phyloP scores from a whole-genome alignment of 2,329 filamentous ascomycete genomes.

The Penicillium nordicum region DNA sequence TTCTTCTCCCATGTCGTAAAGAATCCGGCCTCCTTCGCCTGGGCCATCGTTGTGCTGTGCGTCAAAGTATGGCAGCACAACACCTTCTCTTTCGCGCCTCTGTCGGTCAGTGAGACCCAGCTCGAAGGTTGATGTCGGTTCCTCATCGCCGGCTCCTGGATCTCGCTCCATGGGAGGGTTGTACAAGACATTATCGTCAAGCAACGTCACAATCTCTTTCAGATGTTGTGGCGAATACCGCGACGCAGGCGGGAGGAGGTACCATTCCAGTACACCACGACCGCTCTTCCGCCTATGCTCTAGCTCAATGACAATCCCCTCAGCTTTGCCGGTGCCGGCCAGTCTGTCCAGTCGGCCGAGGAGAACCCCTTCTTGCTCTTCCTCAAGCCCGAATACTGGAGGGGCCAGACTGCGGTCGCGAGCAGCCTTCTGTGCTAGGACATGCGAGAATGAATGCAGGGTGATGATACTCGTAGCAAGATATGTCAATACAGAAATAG shows the following conservation, averaged over 20 bases:
- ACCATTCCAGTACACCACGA: constrained; percentile 69
- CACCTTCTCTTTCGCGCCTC: constrained; percentile 75
- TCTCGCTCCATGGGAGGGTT: constrained; percentile 45
- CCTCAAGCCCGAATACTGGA: constrained; percentile 74
- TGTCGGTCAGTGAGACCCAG: constrained; percentile 88
- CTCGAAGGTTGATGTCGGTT: constrained; percentile 75
- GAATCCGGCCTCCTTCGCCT: constrained; percentile 84
- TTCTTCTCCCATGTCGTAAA: constrained; percentile 95
- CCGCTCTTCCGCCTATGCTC: constrained; percentile 84
- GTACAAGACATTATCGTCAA: constrained; percentile 75
- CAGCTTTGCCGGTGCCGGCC: constrained; percentile 39
- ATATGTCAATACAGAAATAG: constrained; percentile 71
- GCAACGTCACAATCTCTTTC: constrained; percentile 56
- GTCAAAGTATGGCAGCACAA: constrained; percentile 94
- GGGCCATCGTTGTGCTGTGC: constrained; percentile 70
- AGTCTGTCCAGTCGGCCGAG: constrained; percentile 55
- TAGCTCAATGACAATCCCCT: constrained; percentile 72
- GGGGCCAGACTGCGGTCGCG: constrained; percentile 69
- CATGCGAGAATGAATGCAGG: constrained; percentile 69
- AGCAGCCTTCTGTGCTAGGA: constrained; percentile 70
- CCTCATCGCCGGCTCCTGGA: constrained; percentile 47
- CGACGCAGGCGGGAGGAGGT: constrained; percentile 52
- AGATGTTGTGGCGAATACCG: constrained; percentile 45
- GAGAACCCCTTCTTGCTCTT: constrained; percentile 74
- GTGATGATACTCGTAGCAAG: constrained; percentile 84